Conservation (phyloP, 306 rosid species). For the Styphnolobium japonicum region DNA sequence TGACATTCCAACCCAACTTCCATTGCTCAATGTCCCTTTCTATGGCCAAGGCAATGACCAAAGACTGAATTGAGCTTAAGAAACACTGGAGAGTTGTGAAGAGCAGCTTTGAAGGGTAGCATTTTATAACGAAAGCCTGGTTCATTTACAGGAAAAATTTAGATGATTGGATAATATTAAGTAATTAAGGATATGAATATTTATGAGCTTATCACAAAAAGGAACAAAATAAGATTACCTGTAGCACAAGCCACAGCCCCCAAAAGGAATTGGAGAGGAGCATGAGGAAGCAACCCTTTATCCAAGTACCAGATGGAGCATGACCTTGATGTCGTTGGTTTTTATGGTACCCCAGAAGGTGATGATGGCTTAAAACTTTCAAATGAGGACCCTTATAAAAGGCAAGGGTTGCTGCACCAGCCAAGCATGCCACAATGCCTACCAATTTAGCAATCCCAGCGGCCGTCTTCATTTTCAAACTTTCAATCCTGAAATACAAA, state of each 20-base stretch:
- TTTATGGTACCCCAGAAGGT: conserved; percentile 24
- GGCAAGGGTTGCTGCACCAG: conserved; percentile 58
- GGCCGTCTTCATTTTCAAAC: conserved; percentile 44
- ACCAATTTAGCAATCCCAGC: conserved; percentile 57
- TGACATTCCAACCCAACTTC: conserved; percentile 69
- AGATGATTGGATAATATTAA: neutral
- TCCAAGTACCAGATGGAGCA: conserved; percentile 45
- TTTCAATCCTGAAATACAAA: conserved; percentile 48
- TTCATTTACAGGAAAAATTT: neutral
- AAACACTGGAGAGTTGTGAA: conserved; percentile 62
- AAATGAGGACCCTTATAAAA: conserved; percentile 63
- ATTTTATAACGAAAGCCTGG: conserved; percentile 52
- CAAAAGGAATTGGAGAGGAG: conserved; percentile 53
- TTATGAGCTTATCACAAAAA: neutral
- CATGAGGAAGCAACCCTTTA: conserved; percentile 71
- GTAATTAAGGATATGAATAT: neutral
- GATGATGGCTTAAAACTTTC: conserved; percentile 27
- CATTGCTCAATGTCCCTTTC: conserved; percentile 66
- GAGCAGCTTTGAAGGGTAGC: conserved; percentile 60
- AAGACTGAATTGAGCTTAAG: conserved; percentile 55
- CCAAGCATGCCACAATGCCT: conserved; percentile 53
- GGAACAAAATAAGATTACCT: conserved; percentile 38
- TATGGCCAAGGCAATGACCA: conserved; percentile 50
- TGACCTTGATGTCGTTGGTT: neutral
- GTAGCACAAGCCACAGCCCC: conserved; percentile 66